Evolutionary conservation across 108 stramenopile genomes (phyloP), one percentile per base, ranked within the genome.

Genomic region (Bacterosira constricta): DNA sequence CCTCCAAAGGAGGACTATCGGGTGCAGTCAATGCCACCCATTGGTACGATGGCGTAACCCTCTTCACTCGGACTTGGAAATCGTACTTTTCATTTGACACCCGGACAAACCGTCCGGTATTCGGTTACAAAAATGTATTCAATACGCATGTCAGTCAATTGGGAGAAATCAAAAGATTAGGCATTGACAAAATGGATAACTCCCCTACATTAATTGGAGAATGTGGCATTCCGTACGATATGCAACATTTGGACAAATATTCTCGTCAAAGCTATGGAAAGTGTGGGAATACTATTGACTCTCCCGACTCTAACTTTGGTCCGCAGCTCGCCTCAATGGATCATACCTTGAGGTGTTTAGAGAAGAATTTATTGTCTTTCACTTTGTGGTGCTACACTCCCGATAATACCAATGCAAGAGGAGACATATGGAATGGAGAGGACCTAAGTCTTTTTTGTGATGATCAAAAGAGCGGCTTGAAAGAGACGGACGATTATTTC

Each of bases 31-130:
- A 72, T 41, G 81, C 76, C 10, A 77, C 76, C 17, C 81, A 82
- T 57, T 82, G 76, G 66, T 82, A 82, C 37, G 81, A 82, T 44
- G 81, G 81, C 9, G 60, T 72, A 29, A 82, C 81, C 11, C 57
- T 82, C n/a, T 77, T 82, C 57, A 74, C 76, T 1, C 56, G 70
- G 26, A 25, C 60, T 27, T 82, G 74, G 65, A 60, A 32, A 36
- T 58, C 64, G 15, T 67, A 75, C 35, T 66, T 82, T 20, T 52
- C 62, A 29, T n/a, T 82, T n/a, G 60, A 82, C 25, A 50, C 64
- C 8, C 49, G 65, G 8, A 64, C 65, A 17, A 63, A 61, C 49
- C 46, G 59, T 9, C 66, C 71, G 0, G 31, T 77, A 9, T 13
- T 77, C 29, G 81, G 81, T 9, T 72, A 72, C 50, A 63, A 45